phyloP scores from a whole-genome alignment of 1,139 yeast genomes.

The Oligophagozyma castellii region DNA sequence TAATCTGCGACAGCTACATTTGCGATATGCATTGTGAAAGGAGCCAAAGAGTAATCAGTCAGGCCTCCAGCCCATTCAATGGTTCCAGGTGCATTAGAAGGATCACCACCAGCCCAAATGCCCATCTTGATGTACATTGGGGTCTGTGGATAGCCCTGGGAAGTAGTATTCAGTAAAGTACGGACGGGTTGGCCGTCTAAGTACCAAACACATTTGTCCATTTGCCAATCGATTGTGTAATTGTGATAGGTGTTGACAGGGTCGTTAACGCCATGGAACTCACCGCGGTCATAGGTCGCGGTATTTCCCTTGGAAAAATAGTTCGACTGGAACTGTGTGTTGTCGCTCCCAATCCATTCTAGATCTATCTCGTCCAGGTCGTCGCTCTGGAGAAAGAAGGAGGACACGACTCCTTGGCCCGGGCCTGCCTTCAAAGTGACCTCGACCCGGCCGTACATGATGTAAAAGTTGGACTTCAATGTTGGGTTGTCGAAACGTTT shows the following conservation, averaged over 20 bases:
- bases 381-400: slow-evolving; percentile 72
- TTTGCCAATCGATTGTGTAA: slow-evolving; percentile 74
- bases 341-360: slow-evolving; percentile 74
- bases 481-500: slow-evolving; percentile 65
- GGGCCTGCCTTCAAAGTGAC: slow-evolving; percentile 56
- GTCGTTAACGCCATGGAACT: slow-evolving; percentile 42
- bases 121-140: slow-evolving; percentile 66
- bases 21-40: slow-evolving; percentile 56
- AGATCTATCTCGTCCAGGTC: slow-evolving; percentile 78
- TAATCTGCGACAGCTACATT: slow-evolving; percentile 57
- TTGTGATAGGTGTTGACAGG: slow-evolving; percentile 53
- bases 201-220: slow-evolving; percentile 44
- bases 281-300: slow-evolving; percentile 67
- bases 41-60: slow-evolving; percentile 53
- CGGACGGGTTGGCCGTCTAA: slow-evolving; percentile 51
- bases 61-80: slow-evolving; percentile 77
- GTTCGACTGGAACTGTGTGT: slow-evolving; percentile 61
- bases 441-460: slow-evolving; percentile 78
- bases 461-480: slow-evolving; percentile 58
- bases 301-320: slow-evolving; percentile 72
- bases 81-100: slow-evolving; percentile 51
- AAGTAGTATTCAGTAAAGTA: slow-evolving; percentile 35
- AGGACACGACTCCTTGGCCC: slow-evolving; percentile 67
- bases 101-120: slow-evolving; percentile 74
- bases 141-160: slow-evolving; percentile 61